phyloP scores from a whole-genome alignment of 495 filamentous ascomycete species.

The Parathielavia appendiculata region DNA sequence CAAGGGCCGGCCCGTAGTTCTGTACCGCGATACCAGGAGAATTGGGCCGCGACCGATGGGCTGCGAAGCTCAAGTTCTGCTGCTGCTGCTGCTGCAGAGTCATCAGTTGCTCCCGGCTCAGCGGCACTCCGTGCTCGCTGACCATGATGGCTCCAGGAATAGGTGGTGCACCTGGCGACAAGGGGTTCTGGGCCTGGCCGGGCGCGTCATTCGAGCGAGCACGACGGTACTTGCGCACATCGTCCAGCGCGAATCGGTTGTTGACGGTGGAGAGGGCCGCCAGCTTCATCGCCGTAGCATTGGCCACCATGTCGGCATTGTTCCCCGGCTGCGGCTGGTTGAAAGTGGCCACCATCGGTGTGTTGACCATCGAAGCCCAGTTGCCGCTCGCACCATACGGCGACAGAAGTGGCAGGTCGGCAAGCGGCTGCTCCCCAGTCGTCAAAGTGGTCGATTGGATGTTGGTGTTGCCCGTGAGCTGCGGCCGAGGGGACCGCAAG shows the following conservation, averaged over 20 bases:
- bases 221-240: conserved; percentile 88
- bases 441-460: conserved; percentile 80
- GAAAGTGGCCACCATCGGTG: conserved; percentile 89
- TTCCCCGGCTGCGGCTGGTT: conserved; percentile 45
- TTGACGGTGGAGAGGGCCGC: conserved; percentile 96
- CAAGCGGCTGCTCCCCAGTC: conserved; percentile 58
- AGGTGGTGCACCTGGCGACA: conserved; percentile 42
- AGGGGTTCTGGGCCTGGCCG: conserved; percentile 38
- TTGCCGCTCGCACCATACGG: conserved; percentile 84
- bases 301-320: conserved; percentile 93
- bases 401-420: conserved; percentile 77
- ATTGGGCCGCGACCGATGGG: conserved; percentile 82
- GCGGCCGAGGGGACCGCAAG: conserved; percentile 73
- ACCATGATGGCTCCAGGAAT: conserved; percentile 73
- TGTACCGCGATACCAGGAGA: conserved; percentile 89
- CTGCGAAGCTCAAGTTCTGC: conserved; percentile 70
- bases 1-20: conserved; percentile 57
- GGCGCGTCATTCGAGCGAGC: conserved; percentile 85
- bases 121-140: conserved; percentile 83
- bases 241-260: conserved; percentile 94
- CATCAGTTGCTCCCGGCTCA: conserved; percentile 78
- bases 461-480: conserved; percentile 58
- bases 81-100: conserved; percentile 48
- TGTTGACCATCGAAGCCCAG: conserved; percentile 99
- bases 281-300: conserved; percentile 98